Base-by-base conservation (phyloP, 257 asterid genomes). In the Plantago elongata region DNA sequence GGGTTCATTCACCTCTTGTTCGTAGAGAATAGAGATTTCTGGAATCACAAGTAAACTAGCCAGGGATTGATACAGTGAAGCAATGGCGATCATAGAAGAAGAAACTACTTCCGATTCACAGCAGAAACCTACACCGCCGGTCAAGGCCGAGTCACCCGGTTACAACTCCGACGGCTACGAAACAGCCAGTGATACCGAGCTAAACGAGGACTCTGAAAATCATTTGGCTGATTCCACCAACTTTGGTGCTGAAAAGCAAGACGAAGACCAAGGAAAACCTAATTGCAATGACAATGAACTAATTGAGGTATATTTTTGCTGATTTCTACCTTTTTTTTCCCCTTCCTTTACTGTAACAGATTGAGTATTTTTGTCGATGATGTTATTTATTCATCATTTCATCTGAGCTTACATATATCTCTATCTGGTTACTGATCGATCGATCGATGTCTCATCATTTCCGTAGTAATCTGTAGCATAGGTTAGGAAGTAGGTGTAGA, bases 101-200 rank as follows among this genome's bases (percentile, higher is more conserved):
- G 54, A 49, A 13, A 62, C 8, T 6, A 62, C 8, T 6, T 48
- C 45, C 71, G 66, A 69, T 66, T 70, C 86, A 48, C 65, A 64
- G 27, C 27, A 2, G 27, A 22, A 22, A 63, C 64, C 79, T 5
- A 67, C 64, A 66, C 38, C 79, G 9, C 18, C 71, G 14, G 43
- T 51, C 22, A 29, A 45, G 13, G 10, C 45, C 46, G 67, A 65
- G 45, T 40, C 81, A 52, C 63, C 78, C 18, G 91, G 87, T 9
- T 70, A 81, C 73, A 57, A 51, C 14, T 83, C 95, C 59, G 98
- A 92, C 65, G 97, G 95, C 43, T 92, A 81, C 58, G 95, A 89
- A 68, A 89, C 98, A n/a, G 98, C 98, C 65, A 89, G 97, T 60
- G 98, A 92, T 9, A 71, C 90, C n/a, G 98, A 84, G 72, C 74